These are phyloP conservation scores for Globisporangium paroecandrum DNA, from an alignment of 352 stramenopile genomes.

Conservation along the genomic window DNA sequence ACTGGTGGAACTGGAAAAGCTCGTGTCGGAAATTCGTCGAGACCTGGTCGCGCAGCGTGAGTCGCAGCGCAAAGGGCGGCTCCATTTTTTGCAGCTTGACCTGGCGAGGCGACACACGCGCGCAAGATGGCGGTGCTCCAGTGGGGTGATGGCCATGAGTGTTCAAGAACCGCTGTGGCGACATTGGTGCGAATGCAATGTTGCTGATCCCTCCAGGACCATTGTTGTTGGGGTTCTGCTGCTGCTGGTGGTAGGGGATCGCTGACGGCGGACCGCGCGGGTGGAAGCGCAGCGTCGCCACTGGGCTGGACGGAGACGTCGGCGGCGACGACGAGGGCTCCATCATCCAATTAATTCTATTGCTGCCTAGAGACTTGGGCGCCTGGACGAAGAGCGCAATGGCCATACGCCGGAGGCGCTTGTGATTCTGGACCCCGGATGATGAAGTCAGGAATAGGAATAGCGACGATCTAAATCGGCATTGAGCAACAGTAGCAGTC, in stretches of 20 bases:
- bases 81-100: slow-evolving; percentile 33
- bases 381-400: not conserved
- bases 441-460: slow-evolving; percentile 4
- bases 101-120: slow-evolving; percentile 26
- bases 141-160: not conserved
- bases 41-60: slow-evolving; percentile 33
- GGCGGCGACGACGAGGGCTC: not conserved
- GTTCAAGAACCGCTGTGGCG: slow-evolving; percentile 11
- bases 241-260: not conserved
- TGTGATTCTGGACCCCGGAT: not conserved
- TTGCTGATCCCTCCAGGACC: not conserved
- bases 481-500: not conserved
- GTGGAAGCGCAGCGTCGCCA: slow-evolving; percentile 9
- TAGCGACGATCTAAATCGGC: not conserved
- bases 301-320: not conserved
- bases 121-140: not conserved
- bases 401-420: not conserved
- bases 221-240: not conserved
- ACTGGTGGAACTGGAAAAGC: slow-evolving; percentile 69
- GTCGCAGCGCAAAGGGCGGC: slow-evolving; percentile 2
- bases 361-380: not conserved
- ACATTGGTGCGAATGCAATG: slow-evolving; percentile 7
- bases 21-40: slow-evolving; percentile 49
- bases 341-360: not conserved
- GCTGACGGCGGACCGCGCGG: slow-evolving; percentile 4